Evolutionary conservation across 768 basidiomycete species (phyloP).

Genomic region (Boletus sp.): DNA sequence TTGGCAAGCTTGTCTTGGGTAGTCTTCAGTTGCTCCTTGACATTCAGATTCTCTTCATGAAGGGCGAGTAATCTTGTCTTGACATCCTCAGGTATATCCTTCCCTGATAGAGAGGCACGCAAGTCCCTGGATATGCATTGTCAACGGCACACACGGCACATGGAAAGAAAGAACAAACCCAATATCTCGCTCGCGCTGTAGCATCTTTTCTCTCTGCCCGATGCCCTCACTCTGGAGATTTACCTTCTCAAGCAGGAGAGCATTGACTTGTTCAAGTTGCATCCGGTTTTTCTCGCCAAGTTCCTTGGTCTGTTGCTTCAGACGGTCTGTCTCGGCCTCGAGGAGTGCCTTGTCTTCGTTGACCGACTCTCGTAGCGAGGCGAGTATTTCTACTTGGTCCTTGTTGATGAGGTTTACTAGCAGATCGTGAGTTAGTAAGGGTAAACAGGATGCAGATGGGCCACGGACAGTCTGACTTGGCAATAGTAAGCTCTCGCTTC

Average conservation of each 20-base stretch:
- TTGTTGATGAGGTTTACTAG: constrained; percentile 89
- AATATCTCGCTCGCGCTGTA: constrained; percentile 83
- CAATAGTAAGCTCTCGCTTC: constrained; percentile 70
- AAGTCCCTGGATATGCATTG: constrained; percentile 55
- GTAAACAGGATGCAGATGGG: background rate
- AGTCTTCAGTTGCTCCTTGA: constrained; percentile 72
- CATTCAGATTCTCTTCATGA: constrained; percentile 72
- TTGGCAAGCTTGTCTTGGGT: constrained; percentile 75
- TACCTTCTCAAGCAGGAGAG: constrained; percentile 87
- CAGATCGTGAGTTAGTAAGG: constrained; percentile 5
- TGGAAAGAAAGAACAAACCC: constrained; percentile 47
- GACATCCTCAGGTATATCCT: constrained; percentile 79
- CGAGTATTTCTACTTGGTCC: constrained; percentile 89
- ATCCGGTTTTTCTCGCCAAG: constrained; percentile 81
- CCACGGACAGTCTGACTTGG: constrained; percentile 78
- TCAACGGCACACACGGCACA: background rate
- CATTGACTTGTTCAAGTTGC: constrained; percentile 88
- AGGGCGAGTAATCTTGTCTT: constrained; percentile 69
- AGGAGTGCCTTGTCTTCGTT: constrained; percentile 81
- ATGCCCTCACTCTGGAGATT: constrained; percentile 89
- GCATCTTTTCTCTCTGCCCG: constrained; percentile 79
- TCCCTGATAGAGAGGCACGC: constrained; percentile 72
- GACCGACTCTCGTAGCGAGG: constrained; percentile 81
- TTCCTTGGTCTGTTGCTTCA: constrained; percentile 68
- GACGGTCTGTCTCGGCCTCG: constrained; percentile 61